Conservation (phyloP, 2,329 filamentous ascomycete species). For the Tolypocladium paradoxum region DNA sequence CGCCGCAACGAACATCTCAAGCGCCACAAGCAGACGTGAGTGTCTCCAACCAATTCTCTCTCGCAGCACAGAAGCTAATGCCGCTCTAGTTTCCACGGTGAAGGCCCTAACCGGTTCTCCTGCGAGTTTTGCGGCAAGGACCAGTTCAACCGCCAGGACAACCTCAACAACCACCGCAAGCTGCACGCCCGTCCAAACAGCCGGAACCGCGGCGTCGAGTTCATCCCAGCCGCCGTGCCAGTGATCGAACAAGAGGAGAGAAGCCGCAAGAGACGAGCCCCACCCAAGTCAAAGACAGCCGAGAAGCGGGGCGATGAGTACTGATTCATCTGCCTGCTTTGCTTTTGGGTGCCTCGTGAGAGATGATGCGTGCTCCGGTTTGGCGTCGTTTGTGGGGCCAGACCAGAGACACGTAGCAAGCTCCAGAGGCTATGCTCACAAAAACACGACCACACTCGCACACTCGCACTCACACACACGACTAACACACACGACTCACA, state of each 20-base stretch:
- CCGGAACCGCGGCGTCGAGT: slow-evolving; percentile 28
- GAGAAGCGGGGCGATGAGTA: slow-evolving; percentile 20
- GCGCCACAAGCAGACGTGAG: slow-evolving; percentile 42
- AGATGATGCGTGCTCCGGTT: not conserved
- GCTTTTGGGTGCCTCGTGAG: not conserved
- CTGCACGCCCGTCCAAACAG: slow-evolving; percentile 27
- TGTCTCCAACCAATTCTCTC: slow-evolving; percentile 3
- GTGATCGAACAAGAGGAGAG: slow-evolving; percentile 30
- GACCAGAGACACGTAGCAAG: not conserved
- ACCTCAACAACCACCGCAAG: slow-evolving; percentile 31
- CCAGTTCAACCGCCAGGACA: slow-evolving; percentile 30
- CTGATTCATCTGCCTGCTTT: slow-evolving; percentile 8
- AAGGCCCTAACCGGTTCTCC: slow-evolving; percentile 26
- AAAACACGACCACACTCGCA: not conserved
- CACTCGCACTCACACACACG: not conserved
- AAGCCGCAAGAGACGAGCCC: slow-evolving; percentile 27
- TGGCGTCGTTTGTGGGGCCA: not conserved
- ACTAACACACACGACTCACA: no score
- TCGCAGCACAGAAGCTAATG: not conserved
- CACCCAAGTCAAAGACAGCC: slow-evolving; percentile 23
- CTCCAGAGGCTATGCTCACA: not conserved
- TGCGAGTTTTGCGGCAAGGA: slow-evolving; percentile 33
- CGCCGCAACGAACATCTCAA: slow-evolving; percentile 46
- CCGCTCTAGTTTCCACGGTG: slow-evolving; percentile 21
- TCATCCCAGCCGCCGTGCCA: slow-evolving; percentile 26